Evolutionary conservation across 2,329 filamentous ascomycete genomes (phyloP), one percentile per base, ranked within the genome.

Genomic region (Beauveria rudraprayagi): DNA sequence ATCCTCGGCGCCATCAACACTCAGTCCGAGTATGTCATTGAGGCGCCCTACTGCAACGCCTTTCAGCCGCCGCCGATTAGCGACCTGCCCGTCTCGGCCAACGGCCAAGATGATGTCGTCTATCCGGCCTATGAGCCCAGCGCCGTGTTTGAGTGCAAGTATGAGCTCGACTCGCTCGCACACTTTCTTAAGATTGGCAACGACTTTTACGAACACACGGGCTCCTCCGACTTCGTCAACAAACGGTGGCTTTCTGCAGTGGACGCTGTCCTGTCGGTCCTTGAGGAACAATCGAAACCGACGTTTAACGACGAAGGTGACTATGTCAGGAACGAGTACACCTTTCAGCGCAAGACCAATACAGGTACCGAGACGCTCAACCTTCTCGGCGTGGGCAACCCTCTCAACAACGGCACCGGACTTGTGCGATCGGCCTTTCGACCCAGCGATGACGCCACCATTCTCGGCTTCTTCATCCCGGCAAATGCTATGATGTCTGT

Each of bases 111-210:
- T 22, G 94, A 99, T 70, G 75, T 72, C 9, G 94, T 99, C 0
- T 91, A 96, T 68, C 94, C 94, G 0, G 80, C 81, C 0, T 97
- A 96, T 70, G 92, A 97, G 69, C 88, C 88, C 0, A 84, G 81
- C 0, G 83, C 87, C 54, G 94, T 99, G 3, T 99, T 97, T 66
- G 94, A 99, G 75, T 99, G 94, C 83, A 99, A 99, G 76, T 99
- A 97, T 75, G 94, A 99, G 77, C 85, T 99, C 24, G 94, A 99
- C 75, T 97, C 92, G 9, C 80, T 99, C 0, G 94, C 92, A 0
- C 88, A 95, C 70, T 99, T 99, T 72, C 81, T 99, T 6, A 86
- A 89, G 0, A 77, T 99, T 2, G 84, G 82, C 19, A 97, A 96
- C 68, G 87, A 96, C 67, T 97, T 96, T 75, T 82, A 94, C 75